Evolutionary conservation across 2,329 filamentous ascomycete species (phyloP).

Genomic region (Talaromyces sp.): DNA sequence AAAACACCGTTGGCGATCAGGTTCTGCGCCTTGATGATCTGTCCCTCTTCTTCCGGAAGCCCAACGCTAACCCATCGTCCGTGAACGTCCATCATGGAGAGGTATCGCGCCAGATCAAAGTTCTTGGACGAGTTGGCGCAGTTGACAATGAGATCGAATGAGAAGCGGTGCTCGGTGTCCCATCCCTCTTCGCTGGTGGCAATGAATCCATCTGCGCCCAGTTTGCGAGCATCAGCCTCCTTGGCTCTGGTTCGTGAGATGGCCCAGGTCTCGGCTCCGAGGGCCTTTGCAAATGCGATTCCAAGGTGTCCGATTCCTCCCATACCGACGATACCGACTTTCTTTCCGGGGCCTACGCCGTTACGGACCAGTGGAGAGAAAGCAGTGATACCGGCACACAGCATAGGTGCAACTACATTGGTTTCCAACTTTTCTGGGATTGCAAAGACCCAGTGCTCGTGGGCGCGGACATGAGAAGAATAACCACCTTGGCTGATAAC

Average conservation of each 20-base stretch:
- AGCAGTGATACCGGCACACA: constrained; percentile 34
- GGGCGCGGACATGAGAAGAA: constrained; percentile 27
- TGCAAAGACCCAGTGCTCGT: constrained; percentile 31
- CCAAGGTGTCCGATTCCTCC: constrained; percentile 67
- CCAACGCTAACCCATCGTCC: constrained; percentile 75
- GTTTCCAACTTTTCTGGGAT: constrained; percentile 28
- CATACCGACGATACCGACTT: constrained; percentile 63
- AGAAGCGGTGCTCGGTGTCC: constrained; percentile 49
- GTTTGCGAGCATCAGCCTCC: constrained; percentile 53
- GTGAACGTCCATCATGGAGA: constrained; percentile 74
- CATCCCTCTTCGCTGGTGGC: constrained; percentile 53
- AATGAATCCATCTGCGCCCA: constrained; percentile 58
- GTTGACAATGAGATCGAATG: constrained; percentile 63
- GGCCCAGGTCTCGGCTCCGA: constrained; percentile 57
- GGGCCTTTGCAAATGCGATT: constrained; percentile 62
- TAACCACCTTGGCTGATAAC: constrained; percentile 48
- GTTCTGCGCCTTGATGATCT: constrained; percentile 65
- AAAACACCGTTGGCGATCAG: constrained; percentile 68
- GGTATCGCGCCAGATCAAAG: constrained; percentile 59
- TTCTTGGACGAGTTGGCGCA: constrained; percentile 69
- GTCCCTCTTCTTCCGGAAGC: constrained; percentile 69
- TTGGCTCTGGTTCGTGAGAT: constrained; percentile 56
- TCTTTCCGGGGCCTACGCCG: constrained; percentile 59
- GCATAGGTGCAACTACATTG: constrained; percentile 26
- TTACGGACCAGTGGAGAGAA: constrained; percentile 53